Evolutionary conservation across 345 rosid species (phyloP), one percentile per base, ranked within the genome.

Genomic region (Brassica nigra): DNA sequence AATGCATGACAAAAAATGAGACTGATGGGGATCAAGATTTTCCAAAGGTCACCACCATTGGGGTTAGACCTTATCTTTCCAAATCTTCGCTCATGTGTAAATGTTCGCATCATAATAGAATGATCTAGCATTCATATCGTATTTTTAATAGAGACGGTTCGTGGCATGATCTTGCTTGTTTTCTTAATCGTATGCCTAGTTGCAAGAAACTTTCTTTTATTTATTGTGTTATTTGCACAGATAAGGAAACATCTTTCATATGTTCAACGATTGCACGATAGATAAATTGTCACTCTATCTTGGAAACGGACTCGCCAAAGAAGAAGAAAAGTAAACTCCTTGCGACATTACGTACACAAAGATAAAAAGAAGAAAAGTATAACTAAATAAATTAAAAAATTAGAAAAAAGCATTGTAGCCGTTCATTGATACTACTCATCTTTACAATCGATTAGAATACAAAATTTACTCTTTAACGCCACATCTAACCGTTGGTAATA

Each of bases 381-480:
- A 61, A 28, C 39, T 9, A 33, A 75, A 54, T 29, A 37, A 28
- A n/a, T n/a, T n/a, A 20, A 36, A n/a, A 54, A 0, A 14, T 54
- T 12, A 39, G 47, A 3, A 39, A 42, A 12, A 27, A 68, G 12
- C 57, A 49, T 49, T 69, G 0, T 69, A 72, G 68, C 77, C 73
- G 77, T 67, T 55, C 28, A 15, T 72, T 71, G 49, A 55, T 71
- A 77, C 7, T 23, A 11, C 15, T 44, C 68, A 5, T 78, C 82
- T 78, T 57, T 66, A 78, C 77, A 78, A 23, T 49, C 8, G 6
- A 73, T 66, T 66, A 28, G 37, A 34, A 62, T 67, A 79, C 78
- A 67, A 79, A 78, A 79, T 14, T 44, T 79, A 79, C 82, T 67
- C 57, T 49, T 64, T 16, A 72, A 59, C 66, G 66, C 66, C 31